phyloP scores from a whole-genome alignment of 164 flowering plant species.

The Echeveria elegans region DNA sequence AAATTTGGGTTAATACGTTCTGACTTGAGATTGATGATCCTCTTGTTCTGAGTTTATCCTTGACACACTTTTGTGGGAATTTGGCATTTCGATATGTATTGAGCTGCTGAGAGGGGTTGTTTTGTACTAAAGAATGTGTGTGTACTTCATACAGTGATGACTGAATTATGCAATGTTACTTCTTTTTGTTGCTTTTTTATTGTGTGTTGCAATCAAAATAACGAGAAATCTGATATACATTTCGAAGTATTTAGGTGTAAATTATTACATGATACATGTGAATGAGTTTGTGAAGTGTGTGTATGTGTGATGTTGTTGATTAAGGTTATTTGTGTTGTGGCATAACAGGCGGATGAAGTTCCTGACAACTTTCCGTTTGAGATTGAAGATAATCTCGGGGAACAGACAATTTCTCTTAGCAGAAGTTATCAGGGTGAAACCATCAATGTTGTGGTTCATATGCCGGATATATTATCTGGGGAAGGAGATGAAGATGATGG shows the following conservation, averaged over 20 bases:
- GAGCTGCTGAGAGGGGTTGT: too few species aligned
- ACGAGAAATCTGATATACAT: too few species aligned
- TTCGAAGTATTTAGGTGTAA: not conserved
- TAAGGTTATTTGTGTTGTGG: not conserved
- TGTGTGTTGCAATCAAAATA: too few species aligned
- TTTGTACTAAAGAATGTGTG: not conserved
- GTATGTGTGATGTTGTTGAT: not conserved
- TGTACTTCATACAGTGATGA: too few species aligned
- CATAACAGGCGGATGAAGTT: slow-evolving; percentile 41
- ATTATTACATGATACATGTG: not conserved
- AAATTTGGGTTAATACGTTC: too few species aligned
- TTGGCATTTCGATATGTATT: too few species aligned
- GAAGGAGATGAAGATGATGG: slow-evolving; percentile 24
- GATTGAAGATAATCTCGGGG: slow-evolving; percentile 60
- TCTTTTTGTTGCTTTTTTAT: not conserved
- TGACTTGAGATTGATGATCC: too few species aligned
- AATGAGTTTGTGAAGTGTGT: not conserved
- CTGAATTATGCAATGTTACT: not conserved
- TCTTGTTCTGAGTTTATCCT: too few species aligned
- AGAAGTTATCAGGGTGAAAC: slow-evolving; percentile 60
- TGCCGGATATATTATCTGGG: slow-evolving; percentile 60
- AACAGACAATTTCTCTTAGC: slow-evolving; percentile 38
- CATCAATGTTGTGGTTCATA: slow-evolving; percentile 65
- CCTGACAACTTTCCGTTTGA: slow-evolving; percentile 64
- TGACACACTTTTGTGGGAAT: not conserved